Base-by-base conservation (phyloP, 768 basidiomycete species). In the Tylopilus balloui region DNA sequence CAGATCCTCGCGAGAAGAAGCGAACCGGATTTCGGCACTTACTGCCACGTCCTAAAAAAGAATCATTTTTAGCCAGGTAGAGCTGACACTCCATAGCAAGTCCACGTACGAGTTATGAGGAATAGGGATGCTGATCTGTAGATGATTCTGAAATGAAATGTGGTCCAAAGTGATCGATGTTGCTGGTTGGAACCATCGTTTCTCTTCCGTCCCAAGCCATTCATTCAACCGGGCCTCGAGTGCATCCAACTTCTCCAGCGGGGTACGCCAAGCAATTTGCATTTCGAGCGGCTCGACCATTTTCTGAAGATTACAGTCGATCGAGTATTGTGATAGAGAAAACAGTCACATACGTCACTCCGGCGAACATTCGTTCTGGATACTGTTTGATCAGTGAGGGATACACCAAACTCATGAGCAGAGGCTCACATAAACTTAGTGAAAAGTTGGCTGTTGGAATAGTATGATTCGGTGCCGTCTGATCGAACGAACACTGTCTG, bases 391-490 rank as follows among this genome's bases (percentile, higher is more conserved):
- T 45, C 17, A 38, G 40, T 7, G 37, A 38, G 38, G 6, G 38
- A 35, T 53, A 7, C 40, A 25, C 23, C 21, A n/a, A 12, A 42
- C 42, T 2, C 15, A 23, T 31, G 25, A 45, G 39, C 5, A 24
- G 31, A 42, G 23, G 68, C 79, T 34, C 60, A 83, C 83, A 90
- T 86, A 68, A 89, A 88, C 58, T 84, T 85, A 40, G 64, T 76
- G 64, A 85, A 85, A 12, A 89, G 73, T 54, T 83, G 83, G 54
- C 84, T 86, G 69, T 88, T 88, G 69, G 82, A 88, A 61, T 88
- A 89, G 58, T 88, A 89, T 3, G 84, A 83, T 60, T 88, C 83
- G 2, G 85, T 85, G 17, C 87, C 87, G 58, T 90, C 88, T 14
- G 74, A 61, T 27, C 88, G 82, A 28, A 78, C 65, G 57, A 91